Base-by-base conservation (phyloP, 306 rosid species). In the Castanea sativa region DNA sequence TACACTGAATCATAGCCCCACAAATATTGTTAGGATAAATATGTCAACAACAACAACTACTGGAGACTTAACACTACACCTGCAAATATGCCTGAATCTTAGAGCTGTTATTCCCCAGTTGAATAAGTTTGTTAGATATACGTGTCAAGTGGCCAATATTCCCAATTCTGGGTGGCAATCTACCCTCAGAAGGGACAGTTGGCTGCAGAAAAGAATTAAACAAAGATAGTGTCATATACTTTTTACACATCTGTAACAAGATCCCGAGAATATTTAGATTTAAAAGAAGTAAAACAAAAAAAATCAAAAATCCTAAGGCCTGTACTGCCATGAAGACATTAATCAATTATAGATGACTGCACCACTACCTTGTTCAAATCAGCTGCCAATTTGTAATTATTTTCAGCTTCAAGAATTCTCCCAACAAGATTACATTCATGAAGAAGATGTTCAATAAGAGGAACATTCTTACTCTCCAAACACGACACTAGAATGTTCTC, bases 101-200 rank as follows among this genome's bases (percentile, higher is more conserved):
- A 69, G 76, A 77, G 87, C 78, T 93, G 83, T 79, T 87, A 76
- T 88, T 96, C 70, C 87, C 98, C 61, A 90, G 80, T 82, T 90
- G 96, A 83, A 90, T 78, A 74, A 96, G 90, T 83, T 93, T 96
- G 92, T 96, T 96, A 71, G 97, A 89, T 73, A 96, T 87, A 23
- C 92, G 99, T 41, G 99, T 96, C 80, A 96, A 78, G 84, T 96
- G 99, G 64, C 99, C 99, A 78, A 96, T 89, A 87, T 82, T 84
- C 69, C 99, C 99, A 81, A 93, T 87, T 88, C 94, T 90, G 69
- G 98, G 96, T 13, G 87, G 85, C 15, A 85, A 58, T 82, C 90
- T 96, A 78, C 89, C 92, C 82, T 88, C 96, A 61, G 89, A 91
- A 73, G 94, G 86, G 73, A 80, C 69, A 21, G 99, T 90, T 81